Evolutionary conservation across 2,329 filamentous ascomycete species (phyloP).

Genomic region (Dendryphion nanum): DNA sequence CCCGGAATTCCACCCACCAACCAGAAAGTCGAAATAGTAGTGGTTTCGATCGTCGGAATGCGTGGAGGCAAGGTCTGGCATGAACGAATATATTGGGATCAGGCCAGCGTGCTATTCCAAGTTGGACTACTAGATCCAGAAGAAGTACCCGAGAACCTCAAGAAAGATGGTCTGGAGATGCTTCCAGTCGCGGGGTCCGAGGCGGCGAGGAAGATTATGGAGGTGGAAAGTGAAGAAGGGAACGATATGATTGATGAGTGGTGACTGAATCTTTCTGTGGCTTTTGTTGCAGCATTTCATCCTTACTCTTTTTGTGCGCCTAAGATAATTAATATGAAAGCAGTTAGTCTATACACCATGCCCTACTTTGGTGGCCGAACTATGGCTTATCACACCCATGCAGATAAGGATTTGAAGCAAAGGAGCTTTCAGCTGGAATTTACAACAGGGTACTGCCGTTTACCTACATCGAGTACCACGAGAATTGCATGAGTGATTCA

Average conservation of each 20-base stretch:
- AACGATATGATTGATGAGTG: constrained; percentile 50
- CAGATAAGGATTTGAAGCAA: too few species aligned
- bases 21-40: constrained; percentile 55
- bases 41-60: constrained; percentile 58
- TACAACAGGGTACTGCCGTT: too few species aligned
- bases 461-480: too few species aligned
- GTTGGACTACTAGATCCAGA: constrained; percentile 56
- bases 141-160: constrained; percentile 51
- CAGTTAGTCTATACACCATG: too few species aligned
- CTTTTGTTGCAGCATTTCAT: too few species aligned
- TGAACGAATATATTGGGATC: constrained; percentile 63
- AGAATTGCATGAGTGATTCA: too few species aligned
- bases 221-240: constrained; percentile 41
- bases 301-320: too few species aligned
- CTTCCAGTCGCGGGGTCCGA: constrained; percentile 49
- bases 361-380: too few species aligned
- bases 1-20: constrained; percentile 58
- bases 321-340: too few species aligned
- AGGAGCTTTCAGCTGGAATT: too few species aligned
- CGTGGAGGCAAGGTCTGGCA: constrained; percentile 54
- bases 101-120: constrained; percentile 60
- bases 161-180: constrained; percentile 45
- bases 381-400: too few species aligned
- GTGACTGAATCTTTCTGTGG: constrained; percentile 16
- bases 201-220: constrained; percentile 47